Evolutionary conservation across 2,329 filamentous ascomycete genomes (phyloP).

Genomic region (Phyllosticta paracitricarpa): DNA sequence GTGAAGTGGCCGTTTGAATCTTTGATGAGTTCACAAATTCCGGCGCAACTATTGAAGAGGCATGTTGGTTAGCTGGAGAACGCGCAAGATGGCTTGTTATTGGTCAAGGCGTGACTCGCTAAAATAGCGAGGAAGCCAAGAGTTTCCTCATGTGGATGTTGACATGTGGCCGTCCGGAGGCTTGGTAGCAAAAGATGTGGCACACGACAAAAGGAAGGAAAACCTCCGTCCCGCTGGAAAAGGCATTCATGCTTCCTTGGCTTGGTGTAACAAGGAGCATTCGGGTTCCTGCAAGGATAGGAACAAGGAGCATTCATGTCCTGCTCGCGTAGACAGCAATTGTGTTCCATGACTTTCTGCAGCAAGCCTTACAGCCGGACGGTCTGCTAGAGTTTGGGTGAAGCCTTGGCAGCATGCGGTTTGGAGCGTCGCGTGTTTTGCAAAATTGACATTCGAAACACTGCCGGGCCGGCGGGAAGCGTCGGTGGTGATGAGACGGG

Average conservation of each 20-base stretch:
- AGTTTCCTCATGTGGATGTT: neutral
- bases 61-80: neutral
- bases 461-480: neutral
- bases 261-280: no score
- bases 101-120: neutral
- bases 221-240: no score
- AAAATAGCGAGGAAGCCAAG: neutral
- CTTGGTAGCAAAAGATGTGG: no score
- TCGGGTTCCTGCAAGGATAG: no score
- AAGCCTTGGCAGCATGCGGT: neutral
- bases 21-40: constrained; percentile 35
- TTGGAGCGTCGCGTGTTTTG: neutral
- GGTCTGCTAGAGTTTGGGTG: neutral
- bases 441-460: neutral
- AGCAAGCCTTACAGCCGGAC: neutral
- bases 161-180: no score
- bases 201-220: no score
- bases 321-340: no score
- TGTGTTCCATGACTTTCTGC: no score
- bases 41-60: constrained; percentile 27
- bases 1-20: constrained; percentile 28
- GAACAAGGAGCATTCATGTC: no score
- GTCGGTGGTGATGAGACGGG: neutral
- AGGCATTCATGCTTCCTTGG: no score
- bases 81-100: neutral